These are phyloP conservation scores for Monosporascus ibericus DNA, from an alignment of 2,329 filamentous ascomycete species.

Conservation along the genomic window DNA sequence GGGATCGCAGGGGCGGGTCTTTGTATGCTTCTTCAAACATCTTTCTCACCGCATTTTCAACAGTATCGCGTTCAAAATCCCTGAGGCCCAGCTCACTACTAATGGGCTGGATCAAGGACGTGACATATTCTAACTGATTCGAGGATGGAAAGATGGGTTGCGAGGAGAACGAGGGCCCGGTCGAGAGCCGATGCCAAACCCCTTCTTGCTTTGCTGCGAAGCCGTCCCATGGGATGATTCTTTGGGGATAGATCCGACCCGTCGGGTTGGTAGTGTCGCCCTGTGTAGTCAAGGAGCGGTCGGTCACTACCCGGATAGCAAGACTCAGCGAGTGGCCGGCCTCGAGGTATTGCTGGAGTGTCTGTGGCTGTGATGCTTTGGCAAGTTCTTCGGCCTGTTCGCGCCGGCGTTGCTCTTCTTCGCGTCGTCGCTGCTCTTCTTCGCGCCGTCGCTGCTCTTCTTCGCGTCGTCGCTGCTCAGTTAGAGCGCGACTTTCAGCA, in stretches of 20 bases:
- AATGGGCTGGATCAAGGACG: constrained; percentile 23
- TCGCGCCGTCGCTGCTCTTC: no score
- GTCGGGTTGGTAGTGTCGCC: constrained; percentile 1
- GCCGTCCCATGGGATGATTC: constrained; percentile 29
- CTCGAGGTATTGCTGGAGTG: no score
- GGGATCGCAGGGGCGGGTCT: constrained; percentile 19
- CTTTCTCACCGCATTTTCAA: constrained; percentile 30
- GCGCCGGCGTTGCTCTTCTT: no score
- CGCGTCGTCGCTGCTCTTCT: no score
- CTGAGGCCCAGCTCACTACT: constrained; percentile 29
- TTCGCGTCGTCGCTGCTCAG: no score
- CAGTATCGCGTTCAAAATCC: constrained; percentile 25
- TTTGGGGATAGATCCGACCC: constrained; percentile 27
- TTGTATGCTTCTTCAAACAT: constrained; percentile 23
- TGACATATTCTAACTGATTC: constrained; percentile 28
- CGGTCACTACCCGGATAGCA: no score
- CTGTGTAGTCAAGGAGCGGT: no score
- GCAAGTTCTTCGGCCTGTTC: no score
- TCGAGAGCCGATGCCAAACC: constrained; percentile 24
- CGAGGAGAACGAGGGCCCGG: constrained; percentile 19
- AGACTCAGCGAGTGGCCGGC: no score
- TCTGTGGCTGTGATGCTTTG: no score
- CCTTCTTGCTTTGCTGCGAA: constrained; percentile 8
- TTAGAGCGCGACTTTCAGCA: no score
- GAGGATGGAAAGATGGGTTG: constrained; percentile 24